A percentile compares a stretch with the other conserved stretches of the same genome.
Conservation (phyloP, 2,329 filamentous ascomycete species). For the Botrytis aclada region DNA sequence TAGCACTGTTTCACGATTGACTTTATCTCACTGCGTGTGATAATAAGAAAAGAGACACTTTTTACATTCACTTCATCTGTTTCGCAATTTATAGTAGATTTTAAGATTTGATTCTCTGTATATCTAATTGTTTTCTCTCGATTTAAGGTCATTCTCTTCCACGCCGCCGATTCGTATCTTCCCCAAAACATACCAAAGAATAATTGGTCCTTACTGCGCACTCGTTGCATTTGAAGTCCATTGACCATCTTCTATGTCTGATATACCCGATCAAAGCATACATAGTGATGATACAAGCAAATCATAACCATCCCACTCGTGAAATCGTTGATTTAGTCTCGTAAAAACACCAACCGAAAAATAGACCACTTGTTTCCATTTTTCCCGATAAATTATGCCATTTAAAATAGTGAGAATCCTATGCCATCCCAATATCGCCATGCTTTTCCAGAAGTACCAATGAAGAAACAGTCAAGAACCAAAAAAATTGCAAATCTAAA, state of each 20-base stretch:
- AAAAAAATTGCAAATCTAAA: constrained; percentile 9
- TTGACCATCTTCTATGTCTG: not conserved
- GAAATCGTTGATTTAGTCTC: constrained; percentile 10
- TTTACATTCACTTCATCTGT: not conserved
- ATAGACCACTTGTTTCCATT: not conserved
- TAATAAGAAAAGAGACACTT: not conserved
- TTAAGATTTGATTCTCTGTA: not conserved
- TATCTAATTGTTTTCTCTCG: constrained; percentile 1
- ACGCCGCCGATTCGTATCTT: not conserved
- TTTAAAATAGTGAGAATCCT: not conserved
- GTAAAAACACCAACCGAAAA: not conserved
- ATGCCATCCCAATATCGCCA: constrained; percentile 4
- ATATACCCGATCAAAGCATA: constrained; percentile 1
- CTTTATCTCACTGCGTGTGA: not conserved
- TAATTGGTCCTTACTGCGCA: not conserved
- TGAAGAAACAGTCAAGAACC: not conserved
- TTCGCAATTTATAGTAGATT: not conserved
- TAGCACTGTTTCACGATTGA: not conserved
- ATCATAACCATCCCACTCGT: not conserved
- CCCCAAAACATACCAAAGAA: not conserved
- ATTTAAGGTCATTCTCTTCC: not conserved
- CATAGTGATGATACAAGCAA: not conserved
- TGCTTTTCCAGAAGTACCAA: constrained; percentile 8
- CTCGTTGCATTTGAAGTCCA: not conserved
- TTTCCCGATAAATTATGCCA: not conserved